Conservation (phyloP, 345 rosid genomes). For the Alliaria petiolata region DNA sequence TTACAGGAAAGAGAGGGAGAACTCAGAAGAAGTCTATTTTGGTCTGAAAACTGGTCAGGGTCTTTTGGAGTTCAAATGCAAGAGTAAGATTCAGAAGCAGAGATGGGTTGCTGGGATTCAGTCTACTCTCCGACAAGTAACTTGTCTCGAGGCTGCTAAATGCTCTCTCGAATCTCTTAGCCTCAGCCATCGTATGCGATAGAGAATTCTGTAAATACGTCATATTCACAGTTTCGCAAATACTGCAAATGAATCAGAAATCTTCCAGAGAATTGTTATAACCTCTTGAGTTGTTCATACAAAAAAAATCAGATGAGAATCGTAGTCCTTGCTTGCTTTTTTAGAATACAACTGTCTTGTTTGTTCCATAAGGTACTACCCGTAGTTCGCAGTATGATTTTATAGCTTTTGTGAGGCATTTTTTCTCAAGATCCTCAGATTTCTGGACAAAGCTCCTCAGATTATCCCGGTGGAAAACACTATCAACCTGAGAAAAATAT, state of each 20-base stretch:
- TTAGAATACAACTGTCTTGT: conserved; percentile 77
- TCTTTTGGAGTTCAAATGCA: conserved; percentile 84
- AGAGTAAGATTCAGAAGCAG: conserved; percentile 72
- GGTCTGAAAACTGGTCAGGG: conserved; percentile 89
- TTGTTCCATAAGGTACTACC: conserved; percentile 63
- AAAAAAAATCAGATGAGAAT: conserved; percentile 13
- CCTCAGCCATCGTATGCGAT: conserved; percentile 34
- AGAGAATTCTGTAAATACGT: conserved; percentile 7
- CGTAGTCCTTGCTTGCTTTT: not conserved
- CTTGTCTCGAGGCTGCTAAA: conserved; percentile 42
- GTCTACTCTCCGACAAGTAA: conserved; percentile 60
- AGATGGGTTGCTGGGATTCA: conserved; percentile 79
- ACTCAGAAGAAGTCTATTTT: conserved; percentile 62
- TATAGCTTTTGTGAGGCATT: conserved; percentile 72
- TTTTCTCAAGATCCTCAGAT: conserved; percentile 91
- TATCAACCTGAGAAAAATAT: conserved; percentile 67
- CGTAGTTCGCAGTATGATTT: conserved; percentile 84
- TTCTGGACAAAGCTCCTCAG: conserved; percentile 74
- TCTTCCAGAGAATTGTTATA: conserved; percentile 9
- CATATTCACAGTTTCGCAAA: not conserved
- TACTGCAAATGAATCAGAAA: conserved; percentile 11
- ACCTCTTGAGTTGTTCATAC: not conserved
- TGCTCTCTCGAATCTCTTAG: conserved; percentile 48
- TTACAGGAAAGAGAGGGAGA: conserved; percentile 71
- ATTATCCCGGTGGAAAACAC: conserved; percentile 88